A percentile compares a stretch with the other conserved stretches of the same genome.
These are phyloP conservation scores for Tricholoma furcatifolium DNA, from an alignment of 768 basidiomycete genomes.

Conservation along the genomic window DNA sequence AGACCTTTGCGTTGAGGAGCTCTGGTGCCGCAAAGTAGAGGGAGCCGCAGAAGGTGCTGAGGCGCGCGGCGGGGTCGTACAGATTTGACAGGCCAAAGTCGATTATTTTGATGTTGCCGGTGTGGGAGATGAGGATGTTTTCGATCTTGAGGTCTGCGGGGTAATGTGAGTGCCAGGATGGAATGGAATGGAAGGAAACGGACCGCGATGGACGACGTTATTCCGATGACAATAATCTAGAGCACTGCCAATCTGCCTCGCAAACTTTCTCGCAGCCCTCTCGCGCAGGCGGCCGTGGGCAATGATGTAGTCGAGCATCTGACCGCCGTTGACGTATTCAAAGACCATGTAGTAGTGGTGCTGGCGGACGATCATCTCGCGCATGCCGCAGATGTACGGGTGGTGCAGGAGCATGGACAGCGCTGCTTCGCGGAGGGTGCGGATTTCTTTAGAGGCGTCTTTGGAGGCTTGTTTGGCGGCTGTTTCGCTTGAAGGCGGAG, in stretches of 20 bases:
- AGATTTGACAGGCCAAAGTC: conserved; percentile 98
- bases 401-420: conserved; percentile 95
- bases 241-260: conserved; percentile 94
- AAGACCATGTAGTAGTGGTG: conserved; percentile 99
- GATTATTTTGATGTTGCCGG: conserved; percentile 99
- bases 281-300: conserved; percentile 94
- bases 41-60: conserved; percentile 96
- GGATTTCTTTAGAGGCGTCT: conserved; percentile 94
- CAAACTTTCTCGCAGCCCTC: conserved; percentile 95
- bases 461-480: conserved; percentile 77
- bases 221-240: conserved; percentile 97
- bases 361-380: conserved; percentile 96
- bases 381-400: conserved; percentile 99
- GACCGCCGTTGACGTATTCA: conserved; percentile 98
- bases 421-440: conserved; percentile 94
- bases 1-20: conserved; percentile 92
- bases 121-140: conserved; percentile 98
- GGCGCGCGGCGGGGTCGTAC: conserved; percentile 76
- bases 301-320: conserved; percentile 99
- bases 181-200: conserved; percentile 12
- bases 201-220: conserved; percentile 94
- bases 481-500: conserved; percentile 46
- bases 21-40: conserved; percentile 99
- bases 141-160: conserved; percentile 91
- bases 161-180: conserved; percentile 1